Percentiles rank a stretch among this genome's conserved stretches.
These are phyloP conservation scores for Prunus persica DNA, from an alignment of 306 rosid species.

Conservation along the genomic window DNA sequence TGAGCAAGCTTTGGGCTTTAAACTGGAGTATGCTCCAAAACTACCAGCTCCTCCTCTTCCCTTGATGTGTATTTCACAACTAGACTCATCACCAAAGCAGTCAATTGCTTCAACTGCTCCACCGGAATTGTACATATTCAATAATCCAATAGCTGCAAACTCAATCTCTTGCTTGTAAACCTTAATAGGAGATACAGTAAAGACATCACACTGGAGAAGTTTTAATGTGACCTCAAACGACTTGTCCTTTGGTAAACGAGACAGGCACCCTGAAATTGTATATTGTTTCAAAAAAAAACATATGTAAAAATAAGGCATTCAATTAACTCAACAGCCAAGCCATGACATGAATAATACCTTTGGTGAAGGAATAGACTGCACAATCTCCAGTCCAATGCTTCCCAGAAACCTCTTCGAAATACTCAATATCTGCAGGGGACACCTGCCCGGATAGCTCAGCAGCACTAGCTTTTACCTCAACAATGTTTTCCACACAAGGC, in stretches of 20 bases:
- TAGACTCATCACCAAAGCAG: conserved; percentile 11
- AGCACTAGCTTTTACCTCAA: neutral
- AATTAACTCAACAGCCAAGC: no score
- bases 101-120: conserved; percentile 38
- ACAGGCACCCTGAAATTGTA: conserved; percentile 25
- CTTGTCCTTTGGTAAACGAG: conserved; percentile 29
- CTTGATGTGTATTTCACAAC: conserved; percentile 22
- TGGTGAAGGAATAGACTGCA: conserved; percentile 32
- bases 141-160: conserved; percentile 40
- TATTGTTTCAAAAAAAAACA: no score
- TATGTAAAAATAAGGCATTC: neutral
- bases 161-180: conserved; percentile 29
- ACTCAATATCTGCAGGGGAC: conserved; percentile 36
- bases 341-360: conserved; percentile 14
- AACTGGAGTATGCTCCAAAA: conserved; percentile 41
- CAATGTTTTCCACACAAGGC: conserved; percentile 22
- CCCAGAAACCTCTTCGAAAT: conserved; percentile 37
- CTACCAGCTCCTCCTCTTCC: conserved; percentile 37
- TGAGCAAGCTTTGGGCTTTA: conserved; percentile 31
- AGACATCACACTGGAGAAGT: conserved; percentile 32
- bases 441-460: conserved; percentile 24
- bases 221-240: conserved; percentile 22
- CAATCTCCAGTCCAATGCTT: conserved; percentile 36
- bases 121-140: conserved; percentile 42
- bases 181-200: conserved; percentile 38